A percentile compares a stretch with the other conserved stretches of the same genome.
These are phyloP conservation scores for Tuber aestivum DNA, from an alignment of 495 filamentous ascomycete genomes.

Conservation along the genomic window DNA sequence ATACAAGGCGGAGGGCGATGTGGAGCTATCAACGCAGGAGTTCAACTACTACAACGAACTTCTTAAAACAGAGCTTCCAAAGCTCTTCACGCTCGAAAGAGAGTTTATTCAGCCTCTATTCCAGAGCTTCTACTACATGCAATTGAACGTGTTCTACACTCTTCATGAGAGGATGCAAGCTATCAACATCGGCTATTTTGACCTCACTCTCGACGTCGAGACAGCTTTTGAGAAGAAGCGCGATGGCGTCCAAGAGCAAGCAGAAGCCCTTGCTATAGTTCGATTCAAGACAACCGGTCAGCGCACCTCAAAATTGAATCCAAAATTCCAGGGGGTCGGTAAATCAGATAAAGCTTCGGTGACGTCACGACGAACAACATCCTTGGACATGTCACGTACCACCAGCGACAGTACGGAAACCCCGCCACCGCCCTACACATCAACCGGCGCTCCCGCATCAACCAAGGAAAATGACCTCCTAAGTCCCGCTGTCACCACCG, in stretches of 20 bases:
- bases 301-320: slow-evolving; percentile 31
- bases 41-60: slow-evolving; percentile 96
- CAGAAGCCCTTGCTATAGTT: slow-evolving; percentile 74
- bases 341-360: slow-evolving; percentile 35
- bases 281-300: slow-evolving; percentile 69
- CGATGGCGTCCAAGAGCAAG: slow-evolving; percentile 73
- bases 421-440: slow-evolving; percentile 65
- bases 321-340: slow-evolving; percentile 29
- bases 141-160: slow-evolving; percentile 98
- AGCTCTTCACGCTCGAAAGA: slow-evolving; percentile 83
- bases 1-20: slow-evolving; percentile 90
- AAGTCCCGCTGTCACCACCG: slow-evolving; percentile 35
- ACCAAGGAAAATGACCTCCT: slow-evolving; percentile 20
- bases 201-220: slow-evolving; percentile 81
- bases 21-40: slow-evolving; percentile 87
- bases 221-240: slow-evolving; percentile 83
- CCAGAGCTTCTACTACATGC: slow-evolving; percentile 99
- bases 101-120: slow-evolving; percentile 97
- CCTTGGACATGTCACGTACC: slow-evolving; percentile 35
- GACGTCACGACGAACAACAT: slow-evolving; percentile 34
- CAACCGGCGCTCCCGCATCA: slow-evolving; percentile 36
- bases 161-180: slow-evolving; percentile 96
- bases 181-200: slow-evolving; percentile 95
- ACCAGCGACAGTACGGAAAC: slow-evolving; percentile 50
- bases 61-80: slow-evolving; percentile 89